Conservation (phyloP, 2,329 filamentous ascomycete genomes). For the Teratosphaeria epicoccoides region DNA sequence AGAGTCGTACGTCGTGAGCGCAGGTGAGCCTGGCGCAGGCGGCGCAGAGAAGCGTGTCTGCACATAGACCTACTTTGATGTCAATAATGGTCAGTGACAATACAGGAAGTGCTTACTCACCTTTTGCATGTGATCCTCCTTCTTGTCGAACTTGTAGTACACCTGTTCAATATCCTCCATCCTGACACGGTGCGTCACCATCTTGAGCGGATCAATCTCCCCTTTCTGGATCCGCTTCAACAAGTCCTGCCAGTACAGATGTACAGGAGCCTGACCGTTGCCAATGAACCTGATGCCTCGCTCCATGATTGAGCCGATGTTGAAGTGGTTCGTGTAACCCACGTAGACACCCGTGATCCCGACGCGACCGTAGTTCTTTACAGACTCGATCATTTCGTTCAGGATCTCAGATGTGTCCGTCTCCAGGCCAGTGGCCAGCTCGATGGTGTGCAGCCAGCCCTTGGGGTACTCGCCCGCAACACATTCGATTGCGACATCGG, state of each 20-base stretch:
- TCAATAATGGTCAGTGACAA: not conserved
- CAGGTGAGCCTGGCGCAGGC: slow-evolving; percentile 39
- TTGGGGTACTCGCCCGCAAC: slow-evolving; percentile 54
- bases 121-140: slow-evolving; percentile 68
- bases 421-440: slow-evolving; percentile 56
- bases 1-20: slow-evolving; percentile 35
- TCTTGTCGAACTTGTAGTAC: slow-evolving; percentile 57
- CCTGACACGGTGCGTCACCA: slow-evolving; percentile 66
- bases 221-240: slow-evolving; percentile 55
- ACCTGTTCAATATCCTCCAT: slow-evolving; percentile 41
- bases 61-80: slow-evolving; percentile 44
- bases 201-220: slow-evolving; percentile 63
- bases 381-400: slow-evolving; percentile 70
- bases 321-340: slow-evolving; percentile 66
- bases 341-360: slow-evolving; percentile 66
- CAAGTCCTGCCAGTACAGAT: slow-evolving; percentile 75
- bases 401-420: slow-evolving; percentile 75
- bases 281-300: slow-evolving; percentile 70
- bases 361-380: slow-evolving; percentile 59
- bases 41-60: slow-evolving; percentile 48
- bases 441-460: slow-evolving; percentile 50
- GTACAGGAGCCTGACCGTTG: slow-evolving; percentile 61
- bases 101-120: not conserved
- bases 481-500: slow-evolving; percentile 60
- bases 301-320: slow-evolving; percentile 76